Percentiles rank a stretch among this genome's conserved stretches.
Evolutionary conservation across 1,139 yeast species (phyloP).

Genomic region (Candida dubliniensis): DNA sequence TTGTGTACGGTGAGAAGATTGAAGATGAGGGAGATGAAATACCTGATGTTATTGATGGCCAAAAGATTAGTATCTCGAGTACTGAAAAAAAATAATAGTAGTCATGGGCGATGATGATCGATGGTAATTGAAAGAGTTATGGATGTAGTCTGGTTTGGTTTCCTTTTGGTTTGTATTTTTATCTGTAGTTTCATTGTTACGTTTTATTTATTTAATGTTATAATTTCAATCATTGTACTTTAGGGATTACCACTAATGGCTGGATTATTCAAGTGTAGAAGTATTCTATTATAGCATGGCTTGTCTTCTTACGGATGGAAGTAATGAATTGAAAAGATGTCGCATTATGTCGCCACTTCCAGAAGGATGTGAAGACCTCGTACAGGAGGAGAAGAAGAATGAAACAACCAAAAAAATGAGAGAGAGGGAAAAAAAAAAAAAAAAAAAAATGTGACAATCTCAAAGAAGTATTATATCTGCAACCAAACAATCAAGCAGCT

Average conservation of each 20-base stretch:
- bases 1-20: constrained; percentile 19
- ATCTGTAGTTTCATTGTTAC: too few relatives aligned
- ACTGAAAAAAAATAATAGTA: constrained; percentile 6
- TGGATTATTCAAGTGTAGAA: too few relatives aligned
- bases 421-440: too few relatives aligned
- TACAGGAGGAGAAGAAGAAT: background rate
- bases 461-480: background rate
- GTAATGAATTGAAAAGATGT: too few relatives aligned
- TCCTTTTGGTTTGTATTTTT: background rate
- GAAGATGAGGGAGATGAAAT: constrained; percentile 8
- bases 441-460: background rate
- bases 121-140: background rate
- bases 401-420: background rate
- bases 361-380: too few relatives aligned
- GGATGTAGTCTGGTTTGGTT: background rate
- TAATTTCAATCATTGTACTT: too few relatives aligned
- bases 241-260: too few relatives aligned
- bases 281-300: too few relatives aligned
- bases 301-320: too few relatives aligned
- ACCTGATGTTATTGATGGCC: constrained; percentile 13
- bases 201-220: too few relatives aligned
- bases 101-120: too few relatives aligned
- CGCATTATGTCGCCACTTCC: too few relatives aligned
- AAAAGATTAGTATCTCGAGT: constrained; percentile 4
- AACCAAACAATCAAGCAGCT: background rate